Base-by-base conservation (phyloP, 371 early-diverging fungal genomes). In the Amoeboaphelidium protococcarum region DNA sequence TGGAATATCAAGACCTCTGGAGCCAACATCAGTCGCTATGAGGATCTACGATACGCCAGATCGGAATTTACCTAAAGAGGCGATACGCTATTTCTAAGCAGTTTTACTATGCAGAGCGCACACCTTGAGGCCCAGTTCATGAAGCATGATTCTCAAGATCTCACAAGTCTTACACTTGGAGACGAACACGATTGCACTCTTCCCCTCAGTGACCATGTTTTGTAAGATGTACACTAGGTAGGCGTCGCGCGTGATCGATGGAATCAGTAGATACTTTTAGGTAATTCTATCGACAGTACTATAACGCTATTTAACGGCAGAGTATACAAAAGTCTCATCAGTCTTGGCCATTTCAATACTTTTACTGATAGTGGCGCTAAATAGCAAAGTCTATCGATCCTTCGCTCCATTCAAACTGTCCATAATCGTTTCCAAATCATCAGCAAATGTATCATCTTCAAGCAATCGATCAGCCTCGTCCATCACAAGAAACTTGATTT, bases 381-480 rank as follows among this genome's bases (percentile, higher is more conserved):
- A 97, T 47, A 98, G 58, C 55, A 81, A 82, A 0, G 88, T 96
- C 56, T 80, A 78, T 46, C 90, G 77, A 58, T n/a, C n/a, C n/a
- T n/a, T n/a, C n/a, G 94, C 87, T 44, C 77, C 68, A 22, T 87
- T 88, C 47, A 91, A 77, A n/a, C 76, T 82, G 47, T 80, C 78
- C 26, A 92, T 63, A 45, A 95, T 85, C 53, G 82, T 79, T 55
- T 91, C 89, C 55, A 95, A 89, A 53, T 86, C 82, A 31, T 85
- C 82, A 42, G 87, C 92, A 62, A 95, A 95, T 59, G 37, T 31
- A 40, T 90, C 96, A 74, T 89, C 75, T 53, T 90, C 91, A 55
- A 94, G 66, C 45, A 94, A 67, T 46, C 88, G 82, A 72, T 98
- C 98, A 2, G 95, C 97, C 69, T 98, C 99, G 53, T 97, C 97